Percentiles rank a stretch among this genome's conserved stretches.
Conservation (phyloP, 1,284 basidiomycete species). For the Puccinia coronata region DNA sequence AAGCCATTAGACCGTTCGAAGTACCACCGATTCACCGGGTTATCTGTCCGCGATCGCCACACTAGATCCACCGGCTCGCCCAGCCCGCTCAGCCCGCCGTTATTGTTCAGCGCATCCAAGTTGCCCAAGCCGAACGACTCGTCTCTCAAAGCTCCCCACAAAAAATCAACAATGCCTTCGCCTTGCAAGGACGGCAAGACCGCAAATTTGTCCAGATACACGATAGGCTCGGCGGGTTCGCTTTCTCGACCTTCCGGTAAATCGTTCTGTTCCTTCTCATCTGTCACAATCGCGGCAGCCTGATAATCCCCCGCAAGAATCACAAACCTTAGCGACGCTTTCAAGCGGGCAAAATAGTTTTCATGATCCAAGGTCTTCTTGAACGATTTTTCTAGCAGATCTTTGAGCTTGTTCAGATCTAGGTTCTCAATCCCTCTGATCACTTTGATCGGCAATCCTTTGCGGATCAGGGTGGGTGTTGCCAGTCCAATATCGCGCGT, state of each 20-base stretch:
- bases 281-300: slow-evolving; percentile 91
- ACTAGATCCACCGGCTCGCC: slow-evolving; percentile 92
- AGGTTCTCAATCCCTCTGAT: slow-evolving; percentile 68
- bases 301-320: slow-evolving; percentile 95
- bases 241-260: not conserved
- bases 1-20: slow-evolving; percentile 94
- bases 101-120: slow-evolving; percentile 87
- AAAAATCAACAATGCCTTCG: slow-evolving; percentile 96
- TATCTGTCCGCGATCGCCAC: slow-evolving; percentile 88
- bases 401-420: slow-evolving; percentile 74
- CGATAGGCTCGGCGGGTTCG: slow-evolving; percentile 63
- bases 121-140: slow-evolving; percentile 96
- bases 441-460: slow-evolving; percentile 82
- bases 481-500: slow-evolving; percentile 80
- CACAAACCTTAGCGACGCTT: slow-evolving; percentile 79
- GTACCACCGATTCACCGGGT: slow-evolving; percentile 99
- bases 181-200: slow-evolving; percentile 92
- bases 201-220: slow-evolving; percentile 98
- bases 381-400: slow-evolving; percentile 84
- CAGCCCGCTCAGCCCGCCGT: slow-evolving; percentile 79
- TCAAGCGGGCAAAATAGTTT: slow-evolving; percentile 77
- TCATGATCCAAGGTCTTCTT: slow-evolving; percentile 71
- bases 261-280: slow-evolving; percentile 64
- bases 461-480: slow-evolving; percentile 89
- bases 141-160: slow-evolving; percentile 98